Percentiles rank a stretch among this genome's conserved stretches.
phyloP scores from a whole-genome alignment of 2,329 filamentous ascomycete species.

The Sporothrix brunneoviolacea region DNA sequence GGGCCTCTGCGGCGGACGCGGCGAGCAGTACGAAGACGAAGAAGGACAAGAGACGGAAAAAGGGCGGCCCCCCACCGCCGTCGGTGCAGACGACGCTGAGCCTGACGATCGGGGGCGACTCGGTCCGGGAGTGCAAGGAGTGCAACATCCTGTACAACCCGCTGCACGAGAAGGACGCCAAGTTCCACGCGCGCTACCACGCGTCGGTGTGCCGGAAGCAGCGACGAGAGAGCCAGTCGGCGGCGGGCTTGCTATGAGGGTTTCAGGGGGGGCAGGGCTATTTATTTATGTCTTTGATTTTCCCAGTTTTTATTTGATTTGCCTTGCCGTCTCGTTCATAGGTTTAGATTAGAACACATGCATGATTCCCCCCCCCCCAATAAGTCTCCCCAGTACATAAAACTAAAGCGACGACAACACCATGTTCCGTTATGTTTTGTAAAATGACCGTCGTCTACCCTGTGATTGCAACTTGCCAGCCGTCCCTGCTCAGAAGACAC shows the following conservation, averaged over 20 bases:
- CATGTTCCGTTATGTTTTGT: too few relatives aligned
- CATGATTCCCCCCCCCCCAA: not conserved
- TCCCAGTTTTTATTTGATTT: too few relatives aligned
- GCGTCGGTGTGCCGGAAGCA: conserved; percentile 21
- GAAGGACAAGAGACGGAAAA: not conserved
- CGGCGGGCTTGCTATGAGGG: too few relatives aligned
- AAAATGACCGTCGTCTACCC: too few relatives aligned
- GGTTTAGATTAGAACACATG: too few relatives aligned
- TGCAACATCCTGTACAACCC: conserved; percentile 41
- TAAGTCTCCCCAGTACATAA: not conserved
- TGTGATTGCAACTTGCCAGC: too few relatives aligned
- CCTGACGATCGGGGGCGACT: conserved; percentile 28
- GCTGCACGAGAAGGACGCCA: conserved; percentile 36
- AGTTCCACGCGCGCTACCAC: conserved; percentile 33
- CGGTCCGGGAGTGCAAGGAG: conserved; percentile 35
- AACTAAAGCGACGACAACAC: not conserved
- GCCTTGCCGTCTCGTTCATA: too few relatives aligned
- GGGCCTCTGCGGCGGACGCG: too few relatives aligned
- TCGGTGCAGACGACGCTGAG: conserved; percentile 37
- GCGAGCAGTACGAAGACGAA: not conserved
- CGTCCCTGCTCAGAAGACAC: too few relatives aligned
- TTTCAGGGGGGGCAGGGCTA: too few relatives aligned
- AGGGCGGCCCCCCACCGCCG: conserved; percentile 6
- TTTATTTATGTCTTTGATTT: too few relatives aligned
- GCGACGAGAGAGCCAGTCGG: not conserved